Base-by-base conservation (phyloP, 176 grass and related monocot species). In the Secale cereale region DNA sequence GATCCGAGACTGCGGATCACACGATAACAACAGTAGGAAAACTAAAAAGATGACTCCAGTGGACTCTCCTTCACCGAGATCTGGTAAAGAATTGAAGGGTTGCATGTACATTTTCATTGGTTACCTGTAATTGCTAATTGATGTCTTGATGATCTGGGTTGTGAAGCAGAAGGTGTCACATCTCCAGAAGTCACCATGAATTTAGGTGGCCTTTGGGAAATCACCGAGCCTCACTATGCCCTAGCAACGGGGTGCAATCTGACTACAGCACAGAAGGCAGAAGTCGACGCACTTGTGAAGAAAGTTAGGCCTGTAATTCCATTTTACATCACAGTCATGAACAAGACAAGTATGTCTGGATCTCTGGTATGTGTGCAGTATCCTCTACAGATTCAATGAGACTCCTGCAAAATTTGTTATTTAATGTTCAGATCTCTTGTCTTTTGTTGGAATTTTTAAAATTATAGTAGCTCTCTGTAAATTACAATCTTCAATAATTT, bases 281-380 rank as follows among this genome's bases (percentile, higher is more conserved):
- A 83, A 72, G 12, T 83, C 11, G 7, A 13, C 15, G 3, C 8
- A 2, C 65, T 88, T 72, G 54, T 64, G 65, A 39, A 31, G 41
- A 88, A 74, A 74, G 72, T 72, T 70, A 65, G 20, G 60, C 80
- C 86, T 14, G 17, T 29, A 64, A 72, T 83, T 62, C 86, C 80
- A 52, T 72, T 82, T 29, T 88, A 83, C 39, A 29, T 83, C 52
- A 83, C 64, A 10, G 39, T 37, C 10, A 71, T 88, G 8, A 10
- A 83, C 20, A 62, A 13, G 60, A 36, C 16, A 61, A 78, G 4
- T 30, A 8, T 72, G 64, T 27, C 22, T 72, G 74, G 74, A 78
- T 78, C 60, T 70, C 52, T 72, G 86, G 80, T 88, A 48, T 8
- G 41, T 65, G 22, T 62, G 2, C 0, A 17, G 56, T 62, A 20